phyloP scores from a whole-genome alignment of 2,329 filamentous ascomycete genomes.

The Epichloe gansuensis region DNA sequence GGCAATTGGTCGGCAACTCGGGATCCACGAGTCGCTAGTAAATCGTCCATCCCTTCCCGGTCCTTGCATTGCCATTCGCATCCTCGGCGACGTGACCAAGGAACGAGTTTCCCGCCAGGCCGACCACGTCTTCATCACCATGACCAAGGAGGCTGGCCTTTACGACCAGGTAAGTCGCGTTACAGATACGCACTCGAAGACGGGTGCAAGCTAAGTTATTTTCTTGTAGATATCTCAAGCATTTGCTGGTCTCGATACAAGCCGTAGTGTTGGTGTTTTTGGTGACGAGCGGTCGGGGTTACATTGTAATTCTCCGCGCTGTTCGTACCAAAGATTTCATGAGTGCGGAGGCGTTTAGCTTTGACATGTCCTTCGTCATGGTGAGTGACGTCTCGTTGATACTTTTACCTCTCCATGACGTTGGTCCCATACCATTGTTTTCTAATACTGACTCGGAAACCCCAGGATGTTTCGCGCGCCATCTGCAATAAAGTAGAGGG shows the following conservation, averaged over 20 bases:
- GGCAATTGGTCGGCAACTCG: too few relatives aligned
- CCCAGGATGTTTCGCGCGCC: background rate
- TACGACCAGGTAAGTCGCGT: constrained; percentile 42
- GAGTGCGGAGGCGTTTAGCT: constrained; percentile 58
- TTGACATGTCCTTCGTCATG: constrained; percentile 45
- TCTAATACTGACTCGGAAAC: too few relatives aligned
- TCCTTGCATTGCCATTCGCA: constrained; percentile 55
- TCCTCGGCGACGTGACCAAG: constrained; percentile 73
- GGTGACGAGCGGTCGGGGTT: constrained; percentile 19
- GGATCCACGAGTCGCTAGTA: too few relatives aligned
- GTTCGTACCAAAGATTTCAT: constrained; percentile 21
- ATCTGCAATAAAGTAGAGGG: constrained; percentile 47
- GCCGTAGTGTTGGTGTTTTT: constrained; percentile 10
- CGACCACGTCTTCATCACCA: constrained; percentile 65
- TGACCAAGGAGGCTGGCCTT: constrained; percentile 60
- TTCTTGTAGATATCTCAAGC: constrained; percentile 14
- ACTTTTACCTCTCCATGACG: too few relatives aligned
- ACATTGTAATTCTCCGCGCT: constrained; percentile 16
- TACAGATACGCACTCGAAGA: too few relatives aligned
- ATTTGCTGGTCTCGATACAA: constrained; percentile 15
- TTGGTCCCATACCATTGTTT: too few relatives aligned
- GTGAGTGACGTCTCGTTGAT: background rate
- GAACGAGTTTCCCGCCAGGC: constrained; percentile 68
- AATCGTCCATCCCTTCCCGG: background rate
- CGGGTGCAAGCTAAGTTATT: too few relatives aligned